Conservation (phyloP, 2,329 filamentous ascomycete species). For the Endothia cerciana region DNA sequence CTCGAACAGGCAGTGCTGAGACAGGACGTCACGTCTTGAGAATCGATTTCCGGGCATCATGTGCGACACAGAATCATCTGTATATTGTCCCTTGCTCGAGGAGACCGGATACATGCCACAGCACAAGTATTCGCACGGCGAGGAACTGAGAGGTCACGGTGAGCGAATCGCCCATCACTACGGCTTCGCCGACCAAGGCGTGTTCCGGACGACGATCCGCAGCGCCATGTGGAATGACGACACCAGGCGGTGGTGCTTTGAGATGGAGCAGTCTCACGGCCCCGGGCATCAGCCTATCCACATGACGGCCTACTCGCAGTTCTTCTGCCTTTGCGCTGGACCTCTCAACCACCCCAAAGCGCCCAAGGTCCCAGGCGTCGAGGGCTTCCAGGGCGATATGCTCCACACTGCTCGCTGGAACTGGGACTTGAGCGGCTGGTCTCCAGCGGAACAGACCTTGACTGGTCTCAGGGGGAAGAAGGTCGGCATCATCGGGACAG, state of each 20-base stretch:
- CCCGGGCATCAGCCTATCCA: slow-evolving; percentile 31
- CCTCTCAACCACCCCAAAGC: slow-evolving; percentile 46
- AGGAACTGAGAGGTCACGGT: slow-evolving; percentile 50
- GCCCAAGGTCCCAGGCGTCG: slow-evolving; percentile 47
- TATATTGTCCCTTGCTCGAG: slow-evolving; percentile 64
- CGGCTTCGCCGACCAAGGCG: slow-evolving; percentile 45
- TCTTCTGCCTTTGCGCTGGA: slow-evolving; percentile 45
- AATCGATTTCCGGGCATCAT: slow-evolving; percentile 54
- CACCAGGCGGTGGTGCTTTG: slow-evolving; percentile 32
- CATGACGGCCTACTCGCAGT: slow-evolving; percentile 44
- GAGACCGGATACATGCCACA: slow-evolving; percentile 63
- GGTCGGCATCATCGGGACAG: slow-evolving; percentile 55
- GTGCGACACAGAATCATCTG: slow-evolving; percentile 63
- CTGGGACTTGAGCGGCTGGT: slow-evolving; percentile 48
- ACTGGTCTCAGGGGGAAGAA: slow-evolving; percentile 50
- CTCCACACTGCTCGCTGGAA: slow-evolving; percentile 54
- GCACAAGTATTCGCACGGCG: slow-evolving; percentile 43
- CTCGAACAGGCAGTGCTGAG: neutral
- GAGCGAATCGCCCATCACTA: slow-evolving; percentile 49
- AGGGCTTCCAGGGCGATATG: slow-evolving; percentile 46
- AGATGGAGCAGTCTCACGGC: slow-evolving; percentile 25
- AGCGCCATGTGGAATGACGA: slow-evolving; percentile 47
- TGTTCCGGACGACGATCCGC: slow-evolving; percentile 51
- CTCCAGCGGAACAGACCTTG: slow-evolving; percentile 42
- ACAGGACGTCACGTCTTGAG: neutral